These are phyloP conservation scores for Thermochaetoides thermophila DNA, from an alignment of 495 filamentous ascomycete genomes.

Conservation along the genomic window DNA sequence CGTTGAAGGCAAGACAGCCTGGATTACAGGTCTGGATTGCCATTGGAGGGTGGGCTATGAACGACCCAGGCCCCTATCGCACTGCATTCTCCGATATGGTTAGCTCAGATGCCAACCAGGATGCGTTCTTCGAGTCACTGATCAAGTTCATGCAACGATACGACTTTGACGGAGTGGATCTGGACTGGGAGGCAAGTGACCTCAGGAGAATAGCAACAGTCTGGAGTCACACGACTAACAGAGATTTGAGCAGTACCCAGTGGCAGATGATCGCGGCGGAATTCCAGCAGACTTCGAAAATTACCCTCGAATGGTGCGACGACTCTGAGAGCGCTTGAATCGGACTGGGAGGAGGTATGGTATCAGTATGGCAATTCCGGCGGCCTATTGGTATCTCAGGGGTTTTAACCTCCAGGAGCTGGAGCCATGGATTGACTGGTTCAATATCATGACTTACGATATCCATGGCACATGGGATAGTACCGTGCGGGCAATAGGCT, in stretches of 20 bases:
- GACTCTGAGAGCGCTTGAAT: conserved; percentile 1
- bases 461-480: conserved; percentile 22
- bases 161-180: conserved; percentile 32
- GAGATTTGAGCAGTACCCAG: conserved; percentile 44
- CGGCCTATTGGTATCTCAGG: conserved; percentile 41
- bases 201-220: too few species aligned
- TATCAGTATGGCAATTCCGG: conserved; percentile 30
- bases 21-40: conserved; percentile 21
- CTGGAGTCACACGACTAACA: too few species aligned
- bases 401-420: conserved; percentile 33
- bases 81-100: too few species aligned
- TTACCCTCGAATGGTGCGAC: conserved; percentile 11
- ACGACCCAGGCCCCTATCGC: too few species aligned
- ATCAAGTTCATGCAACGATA: conserved; percentile 5
- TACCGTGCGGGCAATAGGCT: conserved; percentile 12
- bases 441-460: conserved; percentile 45
- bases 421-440: conserved; percentile 31
- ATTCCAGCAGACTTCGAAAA: conserved; percentile 22
- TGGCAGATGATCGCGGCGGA: conserved; percentile 23
- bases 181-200: too few species aligned
- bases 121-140: conserved; percentile 10
- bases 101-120: conserved; percentile 6
- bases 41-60: conserved; percentile 31
- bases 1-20: conserved; percentile 5
- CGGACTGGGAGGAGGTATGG: background rate